Conservation (phyloP, 2,329 filamentous ascomycete species). For the Paraphaeosphaeria sporulosa region DNA sequence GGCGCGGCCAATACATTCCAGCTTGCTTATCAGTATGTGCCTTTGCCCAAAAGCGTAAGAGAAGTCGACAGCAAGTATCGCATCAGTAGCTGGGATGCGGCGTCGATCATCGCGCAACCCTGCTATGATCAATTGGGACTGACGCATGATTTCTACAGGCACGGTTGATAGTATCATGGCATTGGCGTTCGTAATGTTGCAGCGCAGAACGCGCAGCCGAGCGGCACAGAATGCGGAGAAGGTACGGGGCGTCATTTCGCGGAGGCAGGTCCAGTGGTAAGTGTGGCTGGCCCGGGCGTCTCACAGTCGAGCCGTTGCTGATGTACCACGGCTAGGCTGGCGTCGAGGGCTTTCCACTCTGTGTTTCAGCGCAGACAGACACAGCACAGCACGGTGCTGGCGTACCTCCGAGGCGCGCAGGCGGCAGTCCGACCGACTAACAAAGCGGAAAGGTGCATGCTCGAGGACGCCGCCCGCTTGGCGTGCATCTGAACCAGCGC, state of each 20-base stretch:
- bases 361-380: conserved; percentile 77
- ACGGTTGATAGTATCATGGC: conserved; percentile 72
- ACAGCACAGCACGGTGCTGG: conserved; percentile 68
- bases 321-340: conserved; percentile 61
- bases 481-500: conserved; percentile 7
- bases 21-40: conserved; percentile 66
- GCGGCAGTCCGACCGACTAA: conserved; percentile 34
- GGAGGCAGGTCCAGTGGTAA: conserved; percentile 68
- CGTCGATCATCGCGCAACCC: conserved; percentile 32
- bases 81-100: conserved; percentile 26
- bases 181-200: conserved; percentile 70
- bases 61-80: conserved; percentile 21
- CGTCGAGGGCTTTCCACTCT: conserved; percentile 71
- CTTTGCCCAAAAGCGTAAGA: conserved; percentile 22
- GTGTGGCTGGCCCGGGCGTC: conserved; percentile 47
- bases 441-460: conserved; percentile 38
- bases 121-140: conserved; percentile 22
- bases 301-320: conserved; percentile 25
- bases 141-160: conserved; percentile 50
- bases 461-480: conserved; percentile 36
- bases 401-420: conserved; percentile 66
- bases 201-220: conserved; percentile 56
- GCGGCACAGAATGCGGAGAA: conserved; percentile 57
- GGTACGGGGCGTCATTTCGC: conserved; percentile 60
- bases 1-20: conserved; percentile 62